Evolutionary conservation across 305 asterid genomes (phyloP), one percentile per base, ranked within the genome.

Genomic region (Lippia alba): DNA sequence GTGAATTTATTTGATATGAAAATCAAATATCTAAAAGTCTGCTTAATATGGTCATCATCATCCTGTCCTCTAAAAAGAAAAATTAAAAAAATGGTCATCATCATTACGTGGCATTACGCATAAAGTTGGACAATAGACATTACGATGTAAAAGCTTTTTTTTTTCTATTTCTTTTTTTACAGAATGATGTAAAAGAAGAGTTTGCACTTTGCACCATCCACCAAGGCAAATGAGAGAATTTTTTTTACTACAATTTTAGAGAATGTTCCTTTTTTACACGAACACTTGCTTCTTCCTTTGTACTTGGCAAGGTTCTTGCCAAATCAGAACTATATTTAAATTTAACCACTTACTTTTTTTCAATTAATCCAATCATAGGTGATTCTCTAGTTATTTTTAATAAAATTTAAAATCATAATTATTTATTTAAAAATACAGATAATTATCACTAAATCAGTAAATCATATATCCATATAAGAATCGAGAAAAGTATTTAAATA

Each of bases 271-370:
- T 56, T 17, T 18, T 18, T 2, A 17, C 41, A 15, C 15, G 48
- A 50, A 57, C 19, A 46, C 48, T 46, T 72, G 63, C 44, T 65
- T 56, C 64, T 57, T 61, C 63, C 54, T 33, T 61, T 49, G 30
- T 14, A 33, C 61, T 71, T 32, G 51, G 46, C 20, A 54, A 17
- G 61, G 2, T 39, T 17, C 33, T 15, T 30, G 30, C 76, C 34
- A 36, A 40, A 46, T 56, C 33, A 30, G 55, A 45, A 32, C 51
- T 46, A 57, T 33, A 41, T 32, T 36, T 36, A 24, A 24, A 24
- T 24, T 59, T 46, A 59, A 32, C 24, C 20, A 45, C 48, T 48
- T 44, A 32, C 32, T 9, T 12, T 5, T 16, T 24, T 24, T 24
- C 3, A 1, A 24, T 24, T 24, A 24, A 24, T 24, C 30, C 2